Conservation (phyloP, 108 stramenopile genomes). For the Mayamaea pseudoterrestris region DNA sequence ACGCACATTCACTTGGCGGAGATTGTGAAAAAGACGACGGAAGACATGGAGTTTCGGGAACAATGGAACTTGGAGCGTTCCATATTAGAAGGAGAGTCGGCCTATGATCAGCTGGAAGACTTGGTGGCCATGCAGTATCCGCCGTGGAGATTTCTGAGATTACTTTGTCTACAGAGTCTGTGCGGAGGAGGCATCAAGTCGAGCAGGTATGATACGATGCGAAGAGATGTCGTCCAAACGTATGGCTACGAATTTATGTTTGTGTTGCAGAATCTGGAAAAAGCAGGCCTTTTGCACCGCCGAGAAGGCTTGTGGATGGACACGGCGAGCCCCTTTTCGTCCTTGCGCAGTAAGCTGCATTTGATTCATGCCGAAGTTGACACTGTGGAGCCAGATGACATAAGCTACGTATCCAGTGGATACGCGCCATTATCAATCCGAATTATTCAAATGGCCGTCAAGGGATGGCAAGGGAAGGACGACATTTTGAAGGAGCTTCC, state of each 20-base stretch:
- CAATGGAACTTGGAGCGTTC: conserved; percentile 91
- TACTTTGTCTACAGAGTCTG: conserved; percentile 87
- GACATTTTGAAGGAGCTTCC: conserved; percentile 58
- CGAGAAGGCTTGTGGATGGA: conserved; percentile 65
- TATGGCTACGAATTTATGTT: conserved; percentile 87
- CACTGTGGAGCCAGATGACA: conserved; percentile 78
- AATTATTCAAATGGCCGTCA: conserved; percentile 74
- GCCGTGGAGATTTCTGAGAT: conserved; percentile 49
- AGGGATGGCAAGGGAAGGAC: conserved; percentile 65
- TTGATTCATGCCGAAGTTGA: conserved; percentile 87
- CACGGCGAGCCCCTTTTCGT: conserved; percentile 51
- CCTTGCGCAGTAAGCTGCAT: conserved; percentile 62
- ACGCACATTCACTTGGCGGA: conserved; percentile 95
- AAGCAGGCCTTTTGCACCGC: conserved; percentile 66
- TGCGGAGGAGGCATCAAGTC: conserved; percentile 83
- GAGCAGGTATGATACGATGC: conserved; percentile 73
- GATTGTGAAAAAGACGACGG: conserved; percentile 73
- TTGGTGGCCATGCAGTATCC: conserved; percentile 66
- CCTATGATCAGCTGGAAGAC: conserved; percentile 74
- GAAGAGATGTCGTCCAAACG: conserved; percentile 76
- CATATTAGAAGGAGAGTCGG: conserved; percentile 87
- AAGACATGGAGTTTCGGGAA: conserved; percentile 70
- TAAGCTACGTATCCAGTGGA: conserved; percentile 85
- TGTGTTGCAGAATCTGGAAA: conserved; percentile 76
- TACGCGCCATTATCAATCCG: conserved; percentile 88